Base-by-base conservation (phyloP, 257 asterid genomes). In the Solanum medicagineum region DNA sequence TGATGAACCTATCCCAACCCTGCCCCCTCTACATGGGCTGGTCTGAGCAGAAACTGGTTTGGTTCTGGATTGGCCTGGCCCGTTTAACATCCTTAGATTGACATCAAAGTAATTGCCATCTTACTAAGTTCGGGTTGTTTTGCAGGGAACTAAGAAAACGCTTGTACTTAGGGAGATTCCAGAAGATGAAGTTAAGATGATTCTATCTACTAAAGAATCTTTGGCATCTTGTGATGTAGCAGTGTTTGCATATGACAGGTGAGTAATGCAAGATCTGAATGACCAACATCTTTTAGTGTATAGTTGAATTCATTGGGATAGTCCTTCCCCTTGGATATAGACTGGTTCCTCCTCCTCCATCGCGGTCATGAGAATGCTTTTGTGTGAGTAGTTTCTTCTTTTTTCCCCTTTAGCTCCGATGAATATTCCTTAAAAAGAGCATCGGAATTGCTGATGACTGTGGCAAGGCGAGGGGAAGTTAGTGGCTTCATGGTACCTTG, bases 231-330 rank as follows among this genome's bases (percentile, higher is more conserved):
- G 97, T 86, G 98, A 94, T 90, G 94, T 94, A 44, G 98, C 99
- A 81, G 91, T 92, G 85, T 94, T 94, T 89, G 97, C 94, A 86
- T 96, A 96, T 88, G 98, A 96, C 91, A 93, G 98, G 99, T 93
- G 81, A 81, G 92, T 55, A 68, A 79, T 79, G 83, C 83, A 53
- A 53, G 49, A 53, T 53, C 66, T 51, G 9, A 29, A 12, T 16
- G 83, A 79, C 45, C 8, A 49, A 10, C 42, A 29, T 5, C 19
- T 26, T 79, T 17, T 79, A 19, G 65, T 29, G 47, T 26, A 79
- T 29, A 26, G 11, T 79, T 15, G 65, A 53, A 26, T 26, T 53
- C 83, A 77, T 51, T 29, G 65, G 24, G 20, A 53, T n/a, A 53
- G 29, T 26, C 83, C 49, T 10, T 53, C 83, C 11, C 17, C 83